A percentile compares a stretch with the other conserved stretches of the same genome.
Evolutionary conservation across 768 basidiomycete genomes (phyloP).

Genomic region (Tylopilus plumbeoviolaceoides): DNA sequence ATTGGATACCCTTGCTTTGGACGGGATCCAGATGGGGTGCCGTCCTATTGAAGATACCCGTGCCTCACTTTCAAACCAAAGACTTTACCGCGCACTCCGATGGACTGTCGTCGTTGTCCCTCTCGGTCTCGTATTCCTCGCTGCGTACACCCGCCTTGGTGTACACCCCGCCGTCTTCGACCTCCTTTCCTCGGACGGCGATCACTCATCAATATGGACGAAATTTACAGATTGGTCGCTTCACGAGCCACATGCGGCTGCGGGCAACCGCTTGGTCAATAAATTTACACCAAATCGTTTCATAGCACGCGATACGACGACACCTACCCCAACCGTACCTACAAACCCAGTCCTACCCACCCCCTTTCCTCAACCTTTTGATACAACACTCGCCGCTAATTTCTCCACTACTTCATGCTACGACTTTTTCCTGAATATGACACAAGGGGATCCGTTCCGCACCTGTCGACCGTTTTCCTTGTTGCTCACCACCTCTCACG

Average conservation of each 20-base stretch:
- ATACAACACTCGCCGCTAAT: slow-evolving; percentile 56
- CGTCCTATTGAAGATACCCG: slow-evolving; percentile 2
- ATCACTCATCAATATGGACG: slow-evolving; percentile 28
- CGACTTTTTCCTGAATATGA: slow-evolving; percentile 76
- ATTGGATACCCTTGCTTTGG: background rate
- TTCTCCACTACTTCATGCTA: slow-evolving; percentile 64
- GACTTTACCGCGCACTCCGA: slow-evolving; percentile 35
- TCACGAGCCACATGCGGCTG: slow-evolving; percentile 39
- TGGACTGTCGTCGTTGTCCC: slow-evolving; percentile 60
- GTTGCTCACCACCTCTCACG: slow-evolving; percentile 50
- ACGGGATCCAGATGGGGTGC: slow-evolving; percentile 2
- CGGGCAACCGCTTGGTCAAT: slow-evolving; percentile 2
- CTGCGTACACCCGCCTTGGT: slow-evolving; percentile 47
- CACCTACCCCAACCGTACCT: slow-evolving; percentile 26
- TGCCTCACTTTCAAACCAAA: slow-evolving; percentile 27
- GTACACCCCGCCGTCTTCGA: slow-evolving; percentile 47
- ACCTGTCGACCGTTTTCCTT: slow-evolving; percentile 75
- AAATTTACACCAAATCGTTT: slow-evolving; percentile 7
- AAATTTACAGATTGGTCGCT: slow-evolving; percentile 35
- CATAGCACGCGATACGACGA: slow-evolving; percentile 5
- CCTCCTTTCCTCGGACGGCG: slow-evolving; percentile 29
- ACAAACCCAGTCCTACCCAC: slow-evolving; percentile 51
- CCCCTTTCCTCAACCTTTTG: slow-evolving; percentile 77
- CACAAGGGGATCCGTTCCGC: slow-evolving; percentile 53
- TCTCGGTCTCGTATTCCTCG: slow-evolving; percentile 50